Evolutionary conservation across 306 rosid species (phyloP), one percentile per base, ranked within the genome.

Genomic region (Dicorynia guianensis): DNA sequence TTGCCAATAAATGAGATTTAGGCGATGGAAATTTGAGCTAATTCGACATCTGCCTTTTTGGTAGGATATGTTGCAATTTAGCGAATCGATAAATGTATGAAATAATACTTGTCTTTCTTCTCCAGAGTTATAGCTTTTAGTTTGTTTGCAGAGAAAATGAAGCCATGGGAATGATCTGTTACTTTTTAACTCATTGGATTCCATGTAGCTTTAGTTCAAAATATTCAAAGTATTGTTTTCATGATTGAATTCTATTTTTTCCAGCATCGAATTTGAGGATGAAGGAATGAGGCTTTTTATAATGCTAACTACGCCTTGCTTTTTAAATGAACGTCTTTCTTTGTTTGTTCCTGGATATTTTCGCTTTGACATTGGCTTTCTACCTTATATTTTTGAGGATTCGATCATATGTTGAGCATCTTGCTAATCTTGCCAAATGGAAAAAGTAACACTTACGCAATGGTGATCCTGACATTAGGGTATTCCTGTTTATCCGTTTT

Each of bases 381-480:
- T 25, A 8, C 77, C 12, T 44, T 61, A 12, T 68, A 39, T 20
- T 75, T n/a, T 71, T 83, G 84, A 77, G 92, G 97, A 88, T 95
- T 74, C 90, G 83, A 83, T 56, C 75, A 76, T 93, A 80, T 50
- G 79, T 90, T 14, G 87, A 92, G 72, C 85, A 82, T 69, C 82
- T 95, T 43, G 86, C 81, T 7, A 78, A 75, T 83, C 85, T 86
- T 56, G 91, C 86, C 8, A 87, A 69, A n/a, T n/a, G n/a, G n/a
- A n/a, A n/a, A n/a, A n/a, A n/a, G n/a, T n/a, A n/a, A n/a, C n/a
- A n/a, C n/a, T n/a, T n/a, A n/a, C n/a, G n/a, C n/a, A n/a, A n/a
- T n/a, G n/a, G n/a, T n/a, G n/a, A n/a, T n/a, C n/a, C n/a, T n/a
- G n/a, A n/a, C n/a, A n/a, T n/a, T n/a, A n/a, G n/a, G n/a, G n/a